These are phyloP conservation scores for Saccharomyces hybrid DNA, from an alignment of 1,139 yeast genomes.

Conservation along the genomic window DNA sequence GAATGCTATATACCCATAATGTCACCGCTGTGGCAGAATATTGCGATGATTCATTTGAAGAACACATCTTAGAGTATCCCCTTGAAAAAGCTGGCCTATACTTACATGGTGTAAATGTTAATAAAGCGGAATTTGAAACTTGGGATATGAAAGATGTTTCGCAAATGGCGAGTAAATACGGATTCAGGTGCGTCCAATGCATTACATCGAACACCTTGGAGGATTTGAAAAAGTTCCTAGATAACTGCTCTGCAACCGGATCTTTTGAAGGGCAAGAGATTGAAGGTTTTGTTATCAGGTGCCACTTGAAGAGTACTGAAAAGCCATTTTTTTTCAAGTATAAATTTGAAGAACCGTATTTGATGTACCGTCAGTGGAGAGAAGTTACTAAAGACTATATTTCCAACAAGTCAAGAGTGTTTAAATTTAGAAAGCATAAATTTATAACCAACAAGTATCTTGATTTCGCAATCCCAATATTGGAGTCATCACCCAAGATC, in stretches of 20 bases:
- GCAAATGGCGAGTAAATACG: constrained; percentile 59
- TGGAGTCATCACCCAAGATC: constrained; percentile 41
- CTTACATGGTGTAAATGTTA: constrained; percentile 78
- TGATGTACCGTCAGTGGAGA: constrained; percentile 83
- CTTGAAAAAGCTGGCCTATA: constrained; percentile 68
- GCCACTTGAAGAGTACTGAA: constrained; percentile 30
- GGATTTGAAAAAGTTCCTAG: constrained; percentile 45
- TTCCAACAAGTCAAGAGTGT: constrained; percentile 37
- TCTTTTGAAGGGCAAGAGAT: constrained; percentile 63
- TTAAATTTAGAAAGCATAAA: constrained; percentile 46
- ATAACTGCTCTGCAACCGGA: constrained; percentile 58
- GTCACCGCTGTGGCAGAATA: constrained; percentile 86
- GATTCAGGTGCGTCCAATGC: constrained; percentile 54
- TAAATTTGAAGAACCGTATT: constrained; percentile 92
- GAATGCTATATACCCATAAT: constrained; percentile 42
- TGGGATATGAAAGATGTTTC: constrained; percentile 53
- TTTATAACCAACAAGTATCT: constrained; percentile 61
- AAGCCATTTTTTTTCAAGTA: constrained; percentile 72
- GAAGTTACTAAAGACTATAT: constrained; percentile 69
- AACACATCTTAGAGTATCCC: constrained; percentile 77
- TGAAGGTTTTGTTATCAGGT: constrained; percentile 90
- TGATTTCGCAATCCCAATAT: constrained; percentile 52
- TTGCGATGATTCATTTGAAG: constrained; percentile 92
- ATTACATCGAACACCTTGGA: constrained; percentile 36
- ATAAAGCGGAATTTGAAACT: constrained; percentile 57